Conservation (phyloP, 352 stramenopile genomes). For the Phytophthora crassamura region DNA sequence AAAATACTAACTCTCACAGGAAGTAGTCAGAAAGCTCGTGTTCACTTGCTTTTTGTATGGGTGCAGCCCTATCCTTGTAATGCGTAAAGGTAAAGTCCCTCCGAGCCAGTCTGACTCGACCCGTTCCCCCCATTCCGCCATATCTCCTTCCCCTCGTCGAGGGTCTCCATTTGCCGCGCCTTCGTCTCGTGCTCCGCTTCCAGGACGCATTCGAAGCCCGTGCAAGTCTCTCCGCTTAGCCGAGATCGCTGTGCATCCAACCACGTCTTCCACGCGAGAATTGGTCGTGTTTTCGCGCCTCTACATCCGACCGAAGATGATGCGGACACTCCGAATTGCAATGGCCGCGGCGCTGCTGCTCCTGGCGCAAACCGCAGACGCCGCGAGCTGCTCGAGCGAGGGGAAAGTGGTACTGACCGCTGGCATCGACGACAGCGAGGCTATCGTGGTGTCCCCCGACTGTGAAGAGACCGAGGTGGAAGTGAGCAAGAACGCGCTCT, state of each 20-base stretch:
- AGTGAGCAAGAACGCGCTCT: conserved; percentile 45
- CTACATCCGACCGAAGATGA: conserved; percentile 1
- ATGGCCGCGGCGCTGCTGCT: conserved; percentile 9
- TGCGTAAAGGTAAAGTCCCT: conserved; percentile 14
- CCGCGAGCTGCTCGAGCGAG: conserved; percentile 38
- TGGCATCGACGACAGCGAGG: conserved; percentile 35
- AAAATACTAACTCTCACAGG: too few relatives aligned
- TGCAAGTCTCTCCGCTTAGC: conserved; percentile 16
- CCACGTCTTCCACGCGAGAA: background rate
- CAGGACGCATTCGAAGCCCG: conserved; percentile 9
- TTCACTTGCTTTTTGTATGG: background rate
- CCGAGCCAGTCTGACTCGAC: conserved; percentile 36
- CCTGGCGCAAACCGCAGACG: conserved; percentile 8
- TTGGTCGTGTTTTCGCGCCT: background rate
- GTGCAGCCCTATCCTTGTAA: background rate
- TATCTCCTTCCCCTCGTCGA: conserved; percentile 16
- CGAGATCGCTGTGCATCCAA: conserved; percentile 13
- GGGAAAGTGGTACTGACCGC: conserved; percentile 52
- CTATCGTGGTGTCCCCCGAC: conserved; percentile 42
- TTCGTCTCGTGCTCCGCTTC: conserved; percentile 13
- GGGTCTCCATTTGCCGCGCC: background rate
- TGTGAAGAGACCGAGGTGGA: conserved; percentile 44
- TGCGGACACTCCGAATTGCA: conserved; percentile 6
- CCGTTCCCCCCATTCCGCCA: conserved; percentile 32
- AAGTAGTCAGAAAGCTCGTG: too few relatives aligned